These are phyloP conservation scores for Hordeum vulgare DNA, from an alignment of 176 grass and related monocot species.

Conservation along the genomic window MorexV3_pseudomolecules_assembly NC_058520.1:611218530-611219029, in stretches of 20 bases:
- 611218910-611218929: not conserved
- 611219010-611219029: too few species aligned
- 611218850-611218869: conserved; percentile 87
- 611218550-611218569: conserved; percentile 90
- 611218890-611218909: conserved; percentile 63
- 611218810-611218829: conserved; percentile 95
- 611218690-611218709: not conserved
- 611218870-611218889: conserved; percentile 98
- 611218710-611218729: not conserved
- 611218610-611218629: not conserved
- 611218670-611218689: not conserved
- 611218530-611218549: conserved; percentile 76
- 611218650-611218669: not conserved
- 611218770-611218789: conserved; percentile 63
- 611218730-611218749: not conserved
- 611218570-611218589: conserved; percentile 6
- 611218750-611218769: not conserved
- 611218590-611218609: not conserved
- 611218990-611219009: too few species aligned
- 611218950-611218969: not conserved
- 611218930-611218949: not conserved
- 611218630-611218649: not conserved
- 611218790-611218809: conserved; percentile 93
- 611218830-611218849: conserved; percentile 90
- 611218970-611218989: not conserved